Evolutionary conservation across 768 basidiomycete species (phyloP).

Genomic region (Termitomyces sp.): DNA sequence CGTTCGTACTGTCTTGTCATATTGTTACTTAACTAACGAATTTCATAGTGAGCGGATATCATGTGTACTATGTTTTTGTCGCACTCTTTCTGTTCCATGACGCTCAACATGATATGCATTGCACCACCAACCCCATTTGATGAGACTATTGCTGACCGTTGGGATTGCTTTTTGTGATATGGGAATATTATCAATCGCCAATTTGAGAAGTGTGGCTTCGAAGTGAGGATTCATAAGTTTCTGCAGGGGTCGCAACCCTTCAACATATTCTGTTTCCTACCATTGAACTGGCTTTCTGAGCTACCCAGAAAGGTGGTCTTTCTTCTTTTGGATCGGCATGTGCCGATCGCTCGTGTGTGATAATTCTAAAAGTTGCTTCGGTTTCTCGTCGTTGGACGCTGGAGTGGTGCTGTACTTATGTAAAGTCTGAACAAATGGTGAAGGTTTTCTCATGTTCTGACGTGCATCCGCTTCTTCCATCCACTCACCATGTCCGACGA

Average conservation of each 20-base stretch:
- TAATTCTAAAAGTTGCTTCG: neutral
- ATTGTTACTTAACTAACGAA: neutral
- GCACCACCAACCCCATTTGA: neutral
- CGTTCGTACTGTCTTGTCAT: conserved; percentile 45
- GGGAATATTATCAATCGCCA: no score
- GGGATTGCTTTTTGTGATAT: neutral
- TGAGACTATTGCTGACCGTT: neutral
- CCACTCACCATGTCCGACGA: conserved; percentile 2
- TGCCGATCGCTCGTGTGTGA: neutral
- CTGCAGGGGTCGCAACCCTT: neutral
- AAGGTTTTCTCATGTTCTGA: neutral
- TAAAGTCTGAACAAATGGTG: neutral
- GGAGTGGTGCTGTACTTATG: neutral
- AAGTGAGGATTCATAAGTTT: neutral
- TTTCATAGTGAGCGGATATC: conserved; percentile 14
- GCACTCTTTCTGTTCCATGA: conserved; percentile 8
- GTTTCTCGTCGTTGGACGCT: neutral
- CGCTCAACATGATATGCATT: conserved; percentile 19
- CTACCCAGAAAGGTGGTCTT: no score
- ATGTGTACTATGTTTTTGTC: conserved; percentile 15
- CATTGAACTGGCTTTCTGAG: no score
- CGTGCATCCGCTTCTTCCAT: neutral
- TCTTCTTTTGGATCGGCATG: neutral
- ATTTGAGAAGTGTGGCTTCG: neutral
- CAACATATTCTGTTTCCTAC: no score